Percentiles rank a stretch among this genome's conserved stretches.
phyloP scores from a whole-genome alignment of 495 filamentous ascomycete genomes.

The Annulohypoxylon stygium region DNA sequence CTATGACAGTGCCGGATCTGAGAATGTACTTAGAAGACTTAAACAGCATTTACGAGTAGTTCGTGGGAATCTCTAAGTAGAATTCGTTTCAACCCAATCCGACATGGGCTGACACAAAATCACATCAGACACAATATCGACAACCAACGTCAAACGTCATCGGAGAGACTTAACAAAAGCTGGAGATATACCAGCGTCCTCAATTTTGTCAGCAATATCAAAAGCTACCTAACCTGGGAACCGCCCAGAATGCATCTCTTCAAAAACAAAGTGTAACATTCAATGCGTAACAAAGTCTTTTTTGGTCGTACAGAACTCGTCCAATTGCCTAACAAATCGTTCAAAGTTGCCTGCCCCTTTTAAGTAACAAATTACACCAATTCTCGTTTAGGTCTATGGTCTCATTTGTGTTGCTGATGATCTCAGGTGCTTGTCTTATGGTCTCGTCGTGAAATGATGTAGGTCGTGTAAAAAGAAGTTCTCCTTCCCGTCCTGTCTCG shows the following conservation, averaged over 20 bases:
- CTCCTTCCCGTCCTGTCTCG: constrained; percentile 35
- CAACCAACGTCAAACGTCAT: background rate
- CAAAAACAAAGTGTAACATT: constrained; percentile 38
- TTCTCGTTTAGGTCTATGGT: constrained; percentile 58
- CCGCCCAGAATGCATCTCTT: constrained; percentile 27
- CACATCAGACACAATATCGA: background rate
- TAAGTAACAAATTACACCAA: constrained; percentile 59
- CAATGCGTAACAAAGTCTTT: constrained; percentile 49
- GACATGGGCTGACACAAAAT: background rate
- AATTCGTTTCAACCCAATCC: background rate
- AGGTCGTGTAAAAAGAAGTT: constrained; percentile 42
- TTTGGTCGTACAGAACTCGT: constrained; percentile 49
- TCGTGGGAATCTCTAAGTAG: background rate
- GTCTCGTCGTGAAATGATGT: constrained; percentile 53
- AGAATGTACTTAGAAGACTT: no score
- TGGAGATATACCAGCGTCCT: constrained; percentile 23
- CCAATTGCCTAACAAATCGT: constrained; percentile 43
- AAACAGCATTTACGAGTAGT: no score
- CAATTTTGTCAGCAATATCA: constrained; percentile 26
- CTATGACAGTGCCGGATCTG: no score
- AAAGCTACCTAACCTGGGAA: constrained; percentile 22
- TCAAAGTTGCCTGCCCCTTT: constrained; percentile 42
- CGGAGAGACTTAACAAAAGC: constrained; percentile 1
- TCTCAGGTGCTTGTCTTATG: constrained; percentile 50
- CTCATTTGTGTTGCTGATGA: constrained; percentile 45